Evolutionary conservation across 257 asterid genomes (phyloP), one percentile per base, ranked within the genome.

Genomic region (Primulina tabacum): DNA sequence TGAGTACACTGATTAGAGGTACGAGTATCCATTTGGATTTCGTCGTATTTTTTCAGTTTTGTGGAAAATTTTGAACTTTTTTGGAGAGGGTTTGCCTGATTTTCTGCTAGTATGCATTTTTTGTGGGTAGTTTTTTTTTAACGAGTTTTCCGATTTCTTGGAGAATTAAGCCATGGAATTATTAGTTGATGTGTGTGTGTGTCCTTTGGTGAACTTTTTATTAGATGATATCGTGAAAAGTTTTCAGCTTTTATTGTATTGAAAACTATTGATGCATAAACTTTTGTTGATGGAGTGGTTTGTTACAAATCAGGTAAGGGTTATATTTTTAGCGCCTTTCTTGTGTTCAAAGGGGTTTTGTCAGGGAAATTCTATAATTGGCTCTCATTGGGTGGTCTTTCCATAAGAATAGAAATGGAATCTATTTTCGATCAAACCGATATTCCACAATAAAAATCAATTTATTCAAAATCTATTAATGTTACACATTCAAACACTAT

Each of bases 171-270:
- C 18, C 12, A 21, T 28, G 11, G 11, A 16, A 12, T 62, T 62
- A 29, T 62, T 35, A 30, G 66, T 29, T 62, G 35, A 11, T 21
- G 24, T 21, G 24, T 21, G 24, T 21, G 24, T 21, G 24, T 21
- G 24, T 21, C 24, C 24, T 21, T 21, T 21, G 24, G 24, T 21
- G 0, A 21, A 21, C 38, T 20, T 69, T 33, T 69, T 33, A 30
- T 66, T 61, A 47, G 32, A 59, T 55, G 63, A 4, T 75, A 56
- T 43, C 60, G 0, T 14, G 63, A 32, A 8, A 75, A 75, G 37
- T 21, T 61, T 24, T 56, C 26, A 18, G 43, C 62, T 68, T 62
- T 47, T 55, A 67, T 6, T 62, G 21, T 55, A 62, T 40, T 30
- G 52, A 58, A 24, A 61, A 14, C 34, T 24, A 26, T 18, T 53